Base-by-base conservation (phyloP, 129 eudicot species). In the Deinandra increscens region DNA sequence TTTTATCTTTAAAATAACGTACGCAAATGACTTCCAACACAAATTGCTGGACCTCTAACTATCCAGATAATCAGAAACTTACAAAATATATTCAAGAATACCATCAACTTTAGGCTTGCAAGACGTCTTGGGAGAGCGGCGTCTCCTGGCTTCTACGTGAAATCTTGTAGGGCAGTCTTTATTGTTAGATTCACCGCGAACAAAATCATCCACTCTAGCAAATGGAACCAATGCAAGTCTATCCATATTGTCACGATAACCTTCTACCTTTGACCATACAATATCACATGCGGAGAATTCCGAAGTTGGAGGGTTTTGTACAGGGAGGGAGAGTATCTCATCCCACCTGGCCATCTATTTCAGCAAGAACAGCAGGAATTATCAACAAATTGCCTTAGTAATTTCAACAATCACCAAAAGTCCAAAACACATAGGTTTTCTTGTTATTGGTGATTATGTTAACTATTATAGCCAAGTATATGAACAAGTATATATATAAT, bases 261-360 rank as follows among this genome's bases (percentile, higher is more conserved):
- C 97, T 81, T 88, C 96, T 50, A 91, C 85, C 75, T 76, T 86
- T 19, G 96, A 85, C 96, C 97, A 91, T 18, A 88, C 87, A 58
- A 91, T 83, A 69, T 91, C 96, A 62, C 72, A 41, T 41, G 97
- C 79, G 5, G 88, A 80, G 62, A 91, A 85, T 73, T 91, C 97
- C 82, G 83, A 79, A 48, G 76, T 79, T 60, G 97, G 88, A 73
- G 97, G 97, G 80, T 74, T 91, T 78, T 91, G 97, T 66, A 91
- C 94, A 17, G 97, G 97, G 13, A 91, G 94, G 42, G 97, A 86
- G 39, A 91, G 65, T 37, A 88, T 91, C 67, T 82, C 86, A 75
- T 91, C 97, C 97, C 97, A 91, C 75, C 97, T 82, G 22, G 97
- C 96, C 97, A 91, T 91, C 93, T 83, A 59, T 53, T 43, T 64